phyloP scores from a whole-genome alignment of 805 yeast species.

The Spathaspora gorwiae region DNA sequence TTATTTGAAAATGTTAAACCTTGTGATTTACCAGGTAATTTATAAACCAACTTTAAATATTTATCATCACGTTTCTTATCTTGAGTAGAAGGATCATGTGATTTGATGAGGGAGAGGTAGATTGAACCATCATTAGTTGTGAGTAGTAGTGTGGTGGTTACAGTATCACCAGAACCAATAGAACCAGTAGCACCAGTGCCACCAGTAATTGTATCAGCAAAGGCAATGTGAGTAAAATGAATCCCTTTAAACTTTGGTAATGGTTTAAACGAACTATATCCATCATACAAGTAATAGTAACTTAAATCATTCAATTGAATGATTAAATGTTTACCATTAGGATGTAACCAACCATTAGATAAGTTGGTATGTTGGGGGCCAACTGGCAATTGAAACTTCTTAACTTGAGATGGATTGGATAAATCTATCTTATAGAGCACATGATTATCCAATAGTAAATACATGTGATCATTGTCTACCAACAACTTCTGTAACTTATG shows the following conservation, averaged over 20 bases:
- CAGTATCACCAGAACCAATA: constrained; percentile 16
- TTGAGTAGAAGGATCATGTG: constrained; percentile 22
- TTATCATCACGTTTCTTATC: constrained; percentile 35
- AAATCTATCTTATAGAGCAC: constrained; percentile 29
- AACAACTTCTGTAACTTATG: constrained; percentile 19
- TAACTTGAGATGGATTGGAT: constrained; percentile 30
- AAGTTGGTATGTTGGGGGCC: constrained; percentile 6
- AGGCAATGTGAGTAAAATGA: constrained; percentile 21
- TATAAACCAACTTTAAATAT: constrained; percentile 24
- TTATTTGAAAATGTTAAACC: constrained; percentile 19
- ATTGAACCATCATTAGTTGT: constrained; percentile 27
- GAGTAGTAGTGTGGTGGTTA: constrained; percentile 19
- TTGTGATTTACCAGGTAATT: constrained; percentile 8
- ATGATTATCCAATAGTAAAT: constrained; percentile 15
- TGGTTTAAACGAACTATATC: constrained; percentile 28
- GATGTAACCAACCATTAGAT: constrained; percentile 33
- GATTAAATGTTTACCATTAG: constrained; percentile 32
- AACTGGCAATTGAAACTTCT: constrained; percentile 17
- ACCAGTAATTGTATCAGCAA: constrained; percentile 9
- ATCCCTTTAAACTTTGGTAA: constrained; percentile 29
- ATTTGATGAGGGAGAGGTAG: constrained; percentile 22
- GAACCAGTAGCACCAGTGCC: constrained; percentile 12
- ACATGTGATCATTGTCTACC: constrained; percentile 35
- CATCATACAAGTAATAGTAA: constrained; percentile 28
- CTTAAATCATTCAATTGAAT: constrained; percentile 19